Percentiles rank a stretch among this genome's conserved stretches.
These are phyloP conservation scores for Sinapis alba DNA, from an alignment of 441 rosid species.

Conservation along the genomic window DNA sequence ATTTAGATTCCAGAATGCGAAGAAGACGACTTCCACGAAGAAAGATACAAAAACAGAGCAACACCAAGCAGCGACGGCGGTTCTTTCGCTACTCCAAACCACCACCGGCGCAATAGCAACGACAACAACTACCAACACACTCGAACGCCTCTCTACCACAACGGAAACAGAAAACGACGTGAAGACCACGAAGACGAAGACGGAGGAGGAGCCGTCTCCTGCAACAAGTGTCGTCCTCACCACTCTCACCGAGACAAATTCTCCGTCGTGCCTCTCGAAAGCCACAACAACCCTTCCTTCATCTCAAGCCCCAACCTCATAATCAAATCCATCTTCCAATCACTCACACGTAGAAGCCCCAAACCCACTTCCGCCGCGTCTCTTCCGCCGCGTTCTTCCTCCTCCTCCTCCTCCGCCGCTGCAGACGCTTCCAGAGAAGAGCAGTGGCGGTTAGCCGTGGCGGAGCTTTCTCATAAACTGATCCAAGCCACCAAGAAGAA, in stretches of 20 bases:
- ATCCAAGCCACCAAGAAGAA: conserved; percentile 77
- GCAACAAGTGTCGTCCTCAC: conserved; percentile 86
- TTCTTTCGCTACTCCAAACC: conserved; percentile 44
- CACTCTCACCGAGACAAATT: conserved; percentile 75
- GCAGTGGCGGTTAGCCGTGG: conserved; percentile 74
- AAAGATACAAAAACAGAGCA: conserved; percentile 39
- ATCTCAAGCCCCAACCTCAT: conserved; percentile 81
- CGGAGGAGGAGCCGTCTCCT: conserved; percentile 61
- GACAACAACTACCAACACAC: conserved; percentile 49
- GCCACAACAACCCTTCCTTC: conserved; percentile 49
- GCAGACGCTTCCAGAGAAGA: conserved; percentile 57
- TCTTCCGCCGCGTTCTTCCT: conserved; percentile 35
- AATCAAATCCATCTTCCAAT: conserved; percentile 70
- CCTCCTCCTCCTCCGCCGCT: conserved; percentile 34
- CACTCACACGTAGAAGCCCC: conserved; percentile 69
- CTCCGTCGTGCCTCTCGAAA: conserved; percentile 81
- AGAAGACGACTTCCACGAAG: conserved; percentile 44
- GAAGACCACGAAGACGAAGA: conserved; percentile 12
- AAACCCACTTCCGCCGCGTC: conserved; percentile 41
- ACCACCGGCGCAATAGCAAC: conserved; percentile 36
- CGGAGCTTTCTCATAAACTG: conserved; percentile 90
- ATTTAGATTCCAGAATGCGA: conserved; percentile 86
- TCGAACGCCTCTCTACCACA: conserved; percentile 66
- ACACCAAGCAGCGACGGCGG: conserved; percentile 43
- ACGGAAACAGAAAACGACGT: conserved; percentile 30